phyloP scores from a whole-genome alignment of 78 protist genomes.

The Emiliania huxleyi region DNA sequence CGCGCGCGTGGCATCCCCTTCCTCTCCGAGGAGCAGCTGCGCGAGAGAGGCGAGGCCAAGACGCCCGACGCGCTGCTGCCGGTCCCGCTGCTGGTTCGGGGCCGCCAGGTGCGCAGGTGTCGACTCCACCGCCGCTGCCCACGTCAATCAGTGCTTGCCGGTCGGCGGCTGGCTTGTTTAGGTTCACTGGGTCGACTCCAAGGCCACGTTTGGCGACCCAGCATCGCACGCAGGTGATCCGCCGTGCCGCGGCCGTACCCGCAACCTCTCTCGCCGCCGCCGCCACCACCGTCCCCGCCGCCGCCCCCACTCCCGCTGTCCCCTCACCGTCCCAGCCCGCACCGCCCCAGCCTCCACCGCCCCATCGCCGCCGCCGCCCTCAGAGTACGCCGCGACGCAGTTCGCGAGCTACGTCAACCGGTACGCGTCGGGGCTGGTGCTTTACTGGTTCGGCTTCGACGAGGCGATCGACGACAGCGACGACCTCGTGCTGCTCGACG shows the following conservation, averaged over 20 bases:
- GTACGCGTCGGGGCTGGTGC: background rate
- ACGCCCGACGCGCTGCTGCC: background rate
- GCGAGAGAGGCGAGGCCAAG: background rate
- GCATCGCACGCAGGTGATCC: background rate
- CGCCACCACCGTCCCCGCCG: too few species aligned
- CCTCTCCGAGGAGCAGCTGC: background rate
- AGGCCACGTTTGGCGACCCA: background rate
- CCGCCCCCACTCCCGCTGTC: too few species aligned
- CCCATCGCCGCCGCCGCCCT: too few species aligned
- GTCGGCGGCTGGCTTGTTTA: too few species aligned
- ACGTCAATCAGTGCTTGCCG: too few species aligned
- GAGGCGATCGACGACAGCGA: background rate
- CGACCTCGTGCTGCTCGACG: background rate
- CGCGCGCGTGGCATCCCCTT: background rate
- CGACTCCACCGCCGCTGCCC: too few species aligned
- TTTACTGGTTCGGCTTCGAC: constrained; percentile 23
- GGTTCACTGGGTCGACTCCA: background rate
- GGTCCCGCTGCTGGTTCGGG: background rate
- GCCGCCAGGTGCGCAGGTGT: background rate
- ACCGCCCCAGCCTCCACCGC: too few species aligned
- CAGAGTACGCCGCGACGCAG: background rate
- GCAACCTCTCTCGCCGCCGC: too few species aligned
- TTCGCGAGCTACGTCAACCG: background rate
- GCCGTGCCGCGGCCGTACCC: too few species aligned
- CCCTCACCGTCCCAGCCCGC: too few species aligned